A percentile compares a stretch with the other conserved stretches of the same genome.
Evolutionary conservation across 371 early-diverging fungal genomes (phyloP).

Genomic region (Mortierella sp.): DNA sequence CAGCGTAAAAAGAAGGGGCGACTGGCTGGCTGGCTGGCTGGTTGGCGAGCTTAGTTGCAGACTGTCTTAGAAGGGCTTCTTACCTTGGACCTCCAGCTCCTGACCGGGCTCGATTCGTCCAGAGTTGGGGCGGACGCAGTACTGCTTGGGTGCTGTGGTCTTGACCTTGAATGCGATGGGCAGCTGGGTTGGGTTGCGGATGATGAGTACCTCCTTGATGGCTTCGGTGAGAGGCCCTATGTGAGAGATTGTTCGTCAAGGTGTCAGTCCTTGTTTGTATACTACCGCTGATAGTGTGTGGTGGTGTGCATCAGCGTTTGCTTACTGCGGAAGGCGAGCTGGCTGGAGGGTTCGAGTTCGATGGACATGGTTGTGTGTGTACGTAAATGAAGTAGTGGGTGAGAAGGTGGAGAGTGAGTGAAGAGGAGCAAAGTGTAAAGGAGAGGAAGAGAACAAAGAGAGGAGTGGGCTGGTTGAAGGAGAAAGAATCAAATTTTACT

Average conservation of each 20-base stretch:
- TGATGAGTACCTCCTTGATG: constrained; percentile 72
- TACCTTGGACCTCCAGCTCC: constrained; percentile 85
- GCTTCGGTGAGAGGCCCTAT: constrained; percentile 84
- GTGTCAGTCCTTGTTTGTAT: neutral
- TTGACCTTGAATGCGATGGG: constrained; percentile 96
- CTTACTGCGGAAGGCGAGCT: constrained; percentile 73
- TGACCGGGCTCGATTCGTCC: constrained; percentile 86
- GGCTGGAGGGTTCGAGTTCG: constrained; percentile 66
- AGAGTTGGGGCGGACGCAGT: constrained; percentile 96
- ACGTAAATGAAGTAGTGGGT: neutral
- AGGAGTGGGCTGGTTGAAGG: constrained; percentile 2
- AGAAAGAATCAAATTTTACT: neutral
- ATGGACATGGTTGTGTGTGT: constrained; percentile 64
- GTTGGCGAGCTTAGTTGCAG: neutral
- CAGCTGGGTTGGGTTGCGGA: constrained; percentile 78
- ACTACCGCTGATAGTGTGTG: neutral
- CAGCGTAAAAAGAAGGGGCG: neutral
- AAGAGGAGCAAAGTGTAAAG: constrained; percentile 1
- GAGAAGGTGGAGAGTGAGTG: neutral
- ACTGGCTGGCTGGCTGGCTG: no score
- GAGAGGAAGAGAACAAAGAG: neutral
- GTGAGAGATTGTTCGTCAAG: neutral
- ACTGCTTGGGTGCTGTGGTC: constrained; percentile 98
- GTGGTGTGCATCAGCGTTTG: neutral
- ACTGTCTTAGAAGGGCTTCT: constrained; percentile 5